Percentiles rank a stretch among this genome's conserved stretches.
These are phyloP conservation scores for Pseudopithomyces chartarum DNA, from an alignment of 2,329 filamentous ascomycete genomes.

Conservation along the genomic window DNA sequence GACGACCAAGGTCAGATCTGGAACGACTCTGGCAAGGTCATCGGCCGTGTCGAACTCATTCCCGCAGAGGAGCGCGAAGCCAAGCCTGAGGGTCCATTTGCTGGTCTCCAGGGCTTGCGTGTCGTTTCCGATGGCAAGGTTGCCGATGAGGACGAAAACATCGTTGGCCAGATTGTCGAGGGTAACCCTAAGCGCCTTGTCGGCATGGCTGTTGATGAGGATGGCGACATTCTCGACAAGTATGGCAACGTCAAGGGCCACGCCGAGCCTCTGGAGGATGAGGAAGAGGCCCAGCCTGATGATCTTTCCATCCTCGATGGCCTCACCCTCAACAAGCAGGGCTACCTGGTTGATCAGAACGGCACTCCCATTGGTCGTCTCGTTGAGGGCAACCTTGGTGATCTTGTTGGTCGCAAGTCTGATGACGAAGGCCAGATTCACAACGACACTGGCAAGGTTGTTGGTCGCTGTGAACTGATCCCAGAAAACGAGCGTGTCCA, in stretches of 20 bases:
- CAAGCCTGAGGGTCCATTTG: constrained; percentile 57
- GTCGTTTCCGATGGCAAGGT: constrained; percentile 55
- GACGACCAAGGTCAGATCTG: constrained; percentile 74
- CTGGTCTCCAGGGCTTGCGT: constrained; percentile 54
- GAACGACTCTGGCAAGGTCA: constrained; percentile 73
- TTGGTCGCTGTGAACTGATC: constrained; percentile 63
- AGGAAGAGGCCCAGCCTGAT: constrained; percentile 47
- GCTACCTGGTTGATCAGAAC: constrained; percentile 59
- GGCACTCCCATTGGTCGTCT: constrained; percentile 62
- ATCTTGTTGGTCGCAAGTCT: constrained; percentile 61
- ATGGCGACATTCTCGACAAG: constrained; percentile 66
- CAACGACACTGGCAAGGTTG: constrained; percentile 60
- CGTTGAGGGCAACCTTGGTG: constrained; percentile 61
- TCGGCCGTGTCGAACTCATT: constrained; percentile 71
- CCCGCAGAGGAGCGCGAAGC: constrained; percentile 65
- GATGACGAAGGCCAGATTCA: constrained; percentile 62
- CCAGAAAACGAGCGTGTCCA: constrained; percentile 61
- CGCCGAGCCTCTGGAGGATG: constrained; percentile 57
- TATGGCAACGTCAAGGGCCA: constrained; percentile 66
- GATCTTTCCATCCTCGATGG: constrained; percentile 61
- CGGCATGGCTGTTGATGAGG: constrained; percentile 64
- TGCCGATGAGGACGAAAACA: constrained; percentile 56
- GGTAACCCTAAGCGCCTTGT: constrained; percentile 65
- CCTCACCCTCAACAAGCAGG: constrained; percentile 62
- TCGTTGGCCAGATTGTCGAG: constrained; percentile 60